Base-by-base conservation (phyloP, 2,329 filamentous ascomycete genomes). In the Dactylella cylindrospora region DNA sequence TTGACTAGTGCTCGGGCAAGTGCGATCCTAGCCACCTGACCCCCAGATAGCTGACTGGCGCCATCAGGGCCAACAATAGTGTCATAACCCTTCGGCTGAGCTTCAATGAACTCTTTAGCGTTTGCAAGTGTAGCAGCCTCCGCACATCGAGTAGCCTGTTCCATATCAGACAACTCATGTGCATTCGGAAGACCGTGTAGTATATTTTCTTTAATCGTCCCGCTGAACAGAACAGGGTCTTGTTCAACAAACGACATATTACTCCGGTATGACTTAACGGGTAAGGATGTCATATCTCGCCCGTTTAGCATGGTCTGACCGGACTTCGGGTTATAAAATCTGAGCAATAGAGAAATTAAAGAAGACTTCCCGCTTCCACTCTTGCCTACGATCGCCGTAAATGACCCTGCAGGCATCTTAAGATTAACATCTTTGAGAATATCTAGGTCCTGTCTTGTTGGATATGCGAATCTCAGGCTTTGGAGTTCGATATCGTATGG, bases 171-270 rank as follows among this genome's bases (percentile, higher is more conserved):
- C 15, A 62, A 57, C 78, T 74, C 3, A 84, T 71, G 0, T 0
- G 76, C 76, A 66, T 75, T 76, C 32, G 79, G 69, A 25, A 76
- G 71, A 13, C 78, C 78, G 33, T 79, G 76, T 7, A 74, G 76
- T 49, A 80, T 79, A 49, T 78, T 82, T 59, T 77, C 76, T 20
- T 78, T 71, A 26, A 79, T 75, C 2, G 81, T 81, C 19, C 82
- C 79, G 67, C 84, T 83, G 71, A 86, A 86, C 1, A 86, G 74
- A 50, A 84, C 83, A 0, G 83, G 82, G 53, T 86, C 83, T 68
- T 86, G 84, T 54, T 84, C 80, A 3, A 86, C 84, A 5, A 86
- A 74, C 0, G 82, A 81, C 50, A 86, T 84, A 23, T 76, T 71
- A 3, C 73, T 73, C 28, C 80, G 75, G 72, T 80, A 81, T 49